Conservation (phyloP, 2,329 filamentous ascomycete genomes). For the Verticillium nubilum region DNA sequence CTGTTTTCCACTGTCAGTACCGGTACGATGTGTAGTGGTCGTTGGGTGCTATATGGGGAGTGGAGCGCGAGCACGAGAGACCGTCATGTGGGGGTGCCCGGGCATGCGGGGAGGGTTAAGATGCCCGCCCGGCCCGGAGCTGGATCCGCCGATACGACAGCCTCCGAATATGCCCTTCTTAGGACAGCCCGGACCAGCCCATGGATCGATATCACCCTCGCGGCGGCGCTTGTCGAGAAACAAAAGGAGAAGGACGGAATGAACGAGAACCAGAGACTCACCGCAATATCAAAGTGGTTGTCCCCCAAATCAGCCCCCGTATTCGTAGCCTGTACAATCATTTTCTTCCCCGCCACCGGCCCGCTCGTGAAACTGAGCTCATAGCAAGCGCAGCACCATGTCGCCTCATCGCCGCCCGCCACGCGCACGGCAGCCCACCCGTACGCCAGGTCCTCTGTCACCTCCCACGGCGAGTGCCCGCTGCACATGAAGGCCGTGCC, state of each 20-base stretch:
- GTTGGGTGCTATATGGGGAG: background rate
- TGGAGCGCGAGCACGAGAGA: too few relatives aligned
- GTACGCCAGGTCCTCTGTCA: conserved; percentile 44
- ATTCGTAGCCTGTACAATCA: conserved; percentile 57
- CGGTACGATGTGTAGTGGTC: too few relatives aligned
- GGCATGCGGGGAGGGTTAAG: background rate
- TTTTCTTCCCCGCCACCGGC: conserved; percentile 47
- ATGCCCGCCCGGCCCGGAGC: background rate
- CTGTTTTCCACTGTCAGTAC: conserved; percentile 11
- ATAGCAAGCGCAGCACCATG: conserved; percentile 52
- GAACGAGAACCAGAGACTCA: conserved; percentile 15
- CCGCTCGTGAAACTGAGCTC: conserved; percentile 55
- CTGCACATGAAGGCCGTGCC: conserved; percentile 49
- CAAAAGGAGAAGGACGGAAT: background rate
- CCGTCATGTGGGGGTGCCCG: background rate
- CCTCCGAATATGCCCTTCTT: background rate
- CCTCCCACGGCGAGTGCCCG: conserved; percentile 43
- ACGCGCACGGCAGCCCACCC: conserved; percentile 49
- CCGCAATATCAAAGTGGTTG: conserved; percentile 50
- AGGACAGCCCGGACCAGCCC: too few relatives aligned
- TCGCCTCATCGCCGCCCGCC: conserved; percentile 32
- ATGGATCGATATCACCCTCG: too few relatives aligned
- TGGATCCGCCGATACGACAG: background rate
- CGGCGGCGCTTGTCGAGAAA: too few relatives aligned
- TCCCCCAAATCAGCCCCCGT: conserved; percentile 48